Evolutionary conservation across 495 filamentous ascomycete genomes (phyloP).

Genomic region (Trichoderma erinaceum): DNA sequence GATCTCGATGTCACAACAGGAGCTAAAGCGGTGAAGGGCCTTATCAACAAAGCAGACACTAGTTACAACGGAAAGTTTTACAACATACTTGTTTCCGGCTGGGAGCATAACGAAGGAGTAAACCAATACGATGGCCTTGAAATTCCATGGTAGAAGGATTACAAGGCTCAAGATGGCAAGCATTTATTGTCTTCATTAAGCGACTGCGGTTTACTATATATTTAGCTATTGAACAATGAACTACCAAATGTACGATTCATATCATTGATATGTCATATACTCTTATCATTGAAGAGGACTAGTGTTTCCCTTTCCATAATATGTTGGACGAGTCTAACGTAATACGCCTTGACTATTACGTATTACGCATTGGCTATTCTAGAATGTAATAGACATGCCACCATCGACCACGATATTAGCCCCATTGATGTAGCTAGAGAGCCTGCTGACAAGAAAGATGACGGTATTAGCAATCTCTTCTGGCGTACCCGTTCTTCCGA

Average conservation of each 20-base stretch:
- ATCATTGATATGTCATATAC: too few species aligned
- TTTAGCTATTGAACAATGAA: too few species aligned
- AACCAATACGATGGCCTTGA: not conserved
- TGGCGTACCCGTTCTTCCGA: slow-evolving; percentile 61
- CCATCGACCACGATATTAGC: slow-evolving; percentile 37
- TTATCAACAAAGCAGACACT: not conserved
- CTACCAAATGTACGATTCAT: too few species aligned
- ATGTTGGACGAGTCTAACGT: not conserved
- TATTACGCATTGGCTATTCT: not conserved
- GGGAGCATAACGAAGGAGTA: not conserved
- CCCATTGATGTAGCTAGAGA: slow-evolving; percentile 64
- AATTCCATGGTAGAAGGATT: not conserved
- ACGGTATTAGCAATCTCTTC: slow-evolving; percentile 60
- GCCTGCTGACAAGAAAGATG: slow-evolving; percentile 57
- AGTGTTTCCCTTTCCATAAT: too few species aligned
- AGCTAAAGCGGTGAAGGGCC: not conserved
- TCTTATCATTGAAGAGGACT: too few species aligned
- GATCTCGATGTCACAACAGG: not conserved
- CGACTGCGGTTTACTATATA: too few species aligned
- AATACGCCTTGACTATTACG: too few species aligned
- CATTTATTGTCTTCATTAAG: not conserved
- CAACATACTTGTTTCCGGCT: not conserved
- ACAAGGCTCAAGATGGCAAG: not conserved
- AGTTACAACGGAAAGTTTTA: not conserved
- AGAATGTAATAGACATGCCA: slow-evolving; percentile 18